Base-by-base conservation (phyloP, 164 flowering plant species). In the Paratinospora sagittata region DNA sequence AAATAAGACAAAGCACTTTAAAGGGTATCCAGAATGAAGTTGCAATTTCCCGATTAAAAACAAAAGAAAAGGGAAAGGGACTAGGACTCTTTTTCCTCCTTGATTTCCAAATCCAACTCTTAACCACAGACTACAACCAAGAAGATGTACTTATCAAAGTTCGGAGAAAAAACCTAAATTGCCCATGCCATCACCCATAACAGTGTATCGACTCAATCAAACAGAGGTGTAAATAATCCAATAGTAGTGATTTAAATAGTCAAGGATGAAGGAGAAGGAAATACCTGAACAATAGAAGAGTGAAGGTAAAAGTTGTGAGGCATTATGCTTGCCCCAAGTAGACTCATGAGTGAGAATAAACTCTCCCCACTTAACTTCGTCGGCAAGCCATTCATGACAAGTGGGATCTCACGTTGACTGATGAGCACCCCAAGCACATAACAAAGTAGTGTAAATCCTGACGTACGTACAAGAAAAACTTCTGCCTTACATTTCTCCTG, bases 261-360 rank as follows among this genome's bases (percentile, higher is more conserved):
- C 26, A 27, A 66, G 17, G 34, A 63, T 23, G 16, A 23, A 7
- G 16, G 43, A 63, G 3, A 9, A 6, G 11, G 19, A 49, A 17
- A 21, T 78, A 91, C 99, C 99, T 87, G 89, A 49, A 89, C 89
- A 79, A 92, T 71, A 67, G 88, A 84, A 73, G 99, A 95, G 83
- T 95, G 98, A 64, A 92, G 83, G 74, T 91, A 95, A 82, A 95
- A 89, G 74, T 89, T 92, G 77, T 95, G 99, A 81, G 99, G 99
- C 88, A 88, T 82, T 34, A 92, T 83, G 77, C 64, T 86, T 55
- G 99, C 91, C 77, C 99, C 99, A 70, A 95, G 92, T 69, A 95
- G 88, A 84, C 94, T 78, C 99, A 95, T 91, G 55, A 92, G 74
- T 27, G 85, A 71, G 69, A 83, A 90, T 58, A 83, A 85, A 82